Conservation (phyloP, 768 basidiomycete species). For the Rhodotorula graminis region DNA sequence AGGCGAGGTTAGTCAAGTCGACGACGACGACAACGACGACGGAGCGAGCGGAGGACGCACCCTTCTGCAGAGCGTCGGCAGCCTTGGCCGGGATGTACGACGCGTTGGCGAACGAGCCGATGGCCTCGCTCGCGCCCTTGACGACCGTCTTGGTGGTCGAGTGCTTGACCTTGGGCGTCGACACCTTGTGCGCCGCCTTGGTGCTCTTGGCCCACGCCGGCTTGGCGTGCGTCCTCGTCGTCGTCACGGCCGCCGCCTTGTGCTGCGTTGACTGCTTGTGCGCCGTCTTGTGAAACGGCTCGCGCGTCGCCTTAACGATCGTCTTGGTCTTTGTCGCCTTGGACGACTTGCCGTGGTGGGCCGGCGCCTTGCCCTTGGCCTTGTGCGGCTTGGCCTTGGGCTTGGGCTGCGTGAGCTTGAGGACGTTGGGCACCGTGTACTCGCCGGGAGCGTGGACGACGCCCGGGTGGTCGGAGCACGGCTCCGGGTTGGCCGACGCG, state of each 20-base stretch:
- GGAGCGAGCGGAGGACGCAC: not conserved
- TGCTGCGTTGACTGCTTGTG: not conserved
- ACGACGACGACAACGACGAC: not conserved
- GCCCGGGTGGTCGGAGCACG: constrained; percentile 30
- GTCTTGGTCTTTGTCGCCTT: not conserved
- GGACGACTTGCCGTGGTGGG: not conserved
- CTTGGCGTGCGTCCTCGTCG: not conserved
- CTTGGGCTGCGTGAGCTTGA: constrained; percentile 11
- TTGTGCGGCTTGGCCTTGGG: not conserved
- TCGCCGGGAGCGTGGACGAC: constrained; percentile 17
- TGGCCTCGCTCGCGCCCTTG: constrained; percentile 15
- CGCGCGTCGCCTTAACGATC: not conserved
- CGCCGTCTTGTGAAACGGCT: not conserved
- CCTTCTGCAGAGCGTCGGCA: not conserved
- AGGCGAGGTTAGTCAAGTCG: not conserved
- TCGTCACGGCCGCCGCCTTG: not conserved
- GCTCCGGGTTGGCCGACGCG: constrained; percentile 21
- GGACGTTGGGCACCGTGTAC: constrained; percentile 7
- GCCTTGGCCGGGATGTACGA: constrained; percentile 14
- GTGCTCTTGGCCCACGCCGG: not conserved
- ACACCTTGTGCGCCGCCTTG: constrained; percentile 21
- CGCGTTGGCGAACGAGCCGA: constrained; percentile 24
- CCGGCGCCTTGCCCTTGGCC: not conserved
- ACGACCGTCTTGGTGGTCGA: constrained; percentile 7
- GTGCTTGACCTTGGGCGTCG: constrained; percentile 27